These are phyloP conservation scores for Fusarium sp. DNA, from an alignment of 2,329 filamentous ascomycete species.

Conservation along the genomic window DNA sequence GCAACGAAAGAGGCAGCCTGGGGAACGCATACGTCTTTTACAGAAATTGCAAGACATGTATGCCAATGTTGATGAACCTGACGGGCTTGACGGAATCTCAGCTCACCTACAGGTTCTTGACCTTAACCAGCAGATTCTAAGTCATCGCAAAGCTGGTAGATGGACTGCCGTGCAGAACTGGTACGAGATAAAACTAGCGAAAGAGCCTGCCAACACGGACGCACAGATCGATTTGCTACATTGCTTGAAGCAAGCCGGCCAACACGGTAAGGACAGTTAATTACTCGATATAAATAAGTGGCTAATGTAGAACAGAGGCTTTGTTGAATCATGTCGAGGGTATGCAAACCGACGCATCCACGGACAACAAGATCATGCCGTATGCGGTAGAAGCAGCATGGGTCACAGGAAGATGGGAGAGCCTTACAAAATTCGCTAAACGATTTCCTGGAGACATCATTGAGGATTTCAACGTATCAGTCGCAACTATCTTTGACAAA, in stretches of 20 bases:
- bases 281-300: neutral
- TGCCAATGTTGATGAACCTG: slow-evolving; percentile 96
- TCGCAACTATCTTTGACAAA: slow-evolving; percentile 72
- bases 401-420: slow-evolving; percentile 86
- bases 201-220: slow-evolving; percentile 80
- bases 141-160: slow-evolving; percentile 90
- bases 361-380: slow-evolving; percentile 75
- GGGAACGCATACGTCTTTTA: slow-evolving; percentile 74
- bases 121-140: slow-evolving; percentile 91
- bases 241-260: slow-evolving; percentile 94
- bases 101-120: slow-evolving; percentile 87
- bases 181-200: slow-evolving; percentile 91
- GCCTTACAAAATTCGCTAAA: slow-evolving; percentile 74
- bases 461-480: slow-evolving; percentile 82
- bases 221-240: slow-evolving; percentile 85
- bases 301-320: slow-evolving; percentile 68
- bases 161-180: slow-evolving; percentile 97
- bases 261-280: slow-evolving; percentile 77
- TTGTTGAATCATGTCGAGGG: slow-evolving; percentile 88
- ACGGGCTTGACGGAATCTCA: slow-evolving; percentile 95
- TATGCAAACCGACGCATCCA: slow-evolving; percentile 68
- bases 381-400: slow-evolving; percentile 93
- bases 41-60: slow-evolving; percentile 92
- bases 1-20: slow-evolving; percentile 58
- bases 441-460: slow-evolving; percentile 62